phyloP scores from a whole-genome alignment of 805 yeast species.

The Ogataea sp. region DNA sequence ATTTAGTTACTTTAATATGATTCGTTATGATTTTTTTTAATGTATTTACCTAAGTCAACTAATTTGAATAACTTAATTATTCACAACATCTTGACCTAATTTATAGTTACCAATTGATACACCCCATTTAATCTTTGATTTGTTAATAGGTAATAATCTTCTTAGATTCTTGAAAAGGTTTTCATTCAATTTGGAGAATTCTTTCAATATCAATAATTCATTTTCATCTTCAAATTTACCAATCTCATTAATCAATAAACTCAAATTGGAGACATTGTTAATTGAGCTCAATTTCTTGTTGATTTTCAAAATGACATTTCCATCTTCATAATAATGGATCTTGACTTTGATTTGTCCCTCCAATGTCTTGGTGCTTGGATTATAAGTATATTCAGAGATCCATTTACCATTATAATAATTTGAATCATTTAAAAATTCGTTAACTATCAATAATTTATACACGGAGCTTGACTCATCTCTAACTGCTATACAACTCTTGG shows the following conservation, averaged over 20 bases:
- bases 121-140: slow-evolving; percentile 93
- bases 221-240: slow-evolving; percentile 47
- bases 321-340: slow-evolving; percentile 93
- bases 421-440: slow-evolving; percentile 60
- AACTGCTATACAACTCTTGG: slow-evolving; percentile 32
- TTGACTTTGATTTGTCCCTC: slow-evolving; percentile 56
- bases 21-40: neutral
- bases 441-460: slow-evolving; percentile 47
- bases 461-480: slow-evolving; percentile 29
- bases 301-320: slow-evolving; percentile 76
- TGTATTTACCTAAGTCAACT: too few species aligned
- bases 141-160: slow-evolving; percentile 86
- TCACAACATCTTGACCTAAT: slow-evolving; percentile 70
- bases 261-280: slow-evolving; percentile 7
- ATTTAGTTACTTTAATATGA: neutral
- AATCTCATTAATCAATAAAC: slow-evolving; percentile 36
- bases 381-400: slow-evolving; percentile 56
- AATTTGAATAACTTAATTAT: neutral
- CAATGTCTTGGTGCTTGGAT: slow-evolving; percentile 24
- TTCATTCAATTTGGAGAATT: slow-evolving; percentile 70
- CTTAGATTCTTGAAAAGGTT: slow-evolving; percentile 74
- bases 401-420: slow-evolving; percentile 90
- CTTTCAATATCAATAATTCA: slow-evolving; percentile 50
- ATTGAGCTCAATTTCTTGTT: slow-evolving; percentile 20
- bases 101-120: slow-evolving; percentile 84